Percentiles rank a stretch among this genome's conserved stretches.
Evolutionary conservation across 2,329 filamentous ascomycete species (phyloP).

Genomic region (Botrytis tulipae): DNA sequence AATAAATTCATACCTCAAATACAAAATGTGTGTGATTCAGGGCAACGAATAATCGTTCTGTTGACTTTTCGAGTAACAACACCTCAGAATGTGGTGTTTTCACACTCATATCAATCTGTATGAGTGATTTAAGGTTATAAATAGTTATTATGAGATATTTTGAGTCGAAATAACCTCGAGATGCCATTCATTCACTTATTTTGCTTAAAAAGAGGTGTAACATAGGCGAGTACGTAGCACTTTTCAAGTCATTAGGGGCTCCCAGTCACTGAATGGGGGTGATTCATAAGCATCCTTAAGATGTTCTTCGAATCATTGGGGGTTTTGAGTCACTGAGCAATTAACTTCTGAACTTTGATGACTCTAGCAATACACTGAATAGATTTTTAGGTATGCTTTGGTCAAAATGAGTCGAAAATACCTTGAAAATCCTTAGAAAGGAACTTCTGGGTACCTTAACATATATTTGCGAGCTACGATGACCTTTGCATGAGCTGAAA

Average conservation of each 20-base stretch:
- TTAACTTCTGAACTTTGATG: not conserved
- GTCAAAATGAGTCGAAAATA: too few relatives aligned
- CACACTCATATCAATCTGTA: not conserved
- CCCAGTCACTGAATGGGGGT: not conserved
- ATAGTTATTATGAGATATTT: not conserved
- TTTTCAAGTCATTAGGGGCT: not conserved
- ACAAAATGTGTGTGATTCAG: not conserved
- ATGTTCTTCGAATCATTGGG: not conserved
- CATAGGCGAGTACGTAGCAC: not conserved
- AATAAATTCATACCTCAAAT: not conserved
- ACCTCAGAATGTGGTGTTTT: not conserved
- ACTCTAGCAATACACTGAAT: not conserved
- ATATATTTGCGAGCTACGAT: not conserved
- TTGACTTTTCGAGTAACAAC: not conserved
- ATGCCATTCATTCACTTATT: not conserved
- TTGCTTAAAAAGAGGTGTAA: too few relatives aligned
- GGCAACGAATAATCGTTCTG: not conserved
- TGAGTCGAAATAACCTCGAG: not conserved
- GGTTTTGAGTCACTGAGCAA: not conserved
- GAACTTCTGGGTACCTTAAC: not conserved
- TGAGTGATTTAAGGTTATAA: not conserved
- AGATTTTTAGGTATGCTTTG: not conserved
- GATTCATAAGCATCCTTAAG: not conserved
- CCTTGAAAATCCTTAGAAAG: not conserved
- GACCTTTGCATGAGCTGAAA: not conserved